Conservation (phyloP, 768 basidiomycete genomes). For the Clitopilus passeckerianus region DNA sequence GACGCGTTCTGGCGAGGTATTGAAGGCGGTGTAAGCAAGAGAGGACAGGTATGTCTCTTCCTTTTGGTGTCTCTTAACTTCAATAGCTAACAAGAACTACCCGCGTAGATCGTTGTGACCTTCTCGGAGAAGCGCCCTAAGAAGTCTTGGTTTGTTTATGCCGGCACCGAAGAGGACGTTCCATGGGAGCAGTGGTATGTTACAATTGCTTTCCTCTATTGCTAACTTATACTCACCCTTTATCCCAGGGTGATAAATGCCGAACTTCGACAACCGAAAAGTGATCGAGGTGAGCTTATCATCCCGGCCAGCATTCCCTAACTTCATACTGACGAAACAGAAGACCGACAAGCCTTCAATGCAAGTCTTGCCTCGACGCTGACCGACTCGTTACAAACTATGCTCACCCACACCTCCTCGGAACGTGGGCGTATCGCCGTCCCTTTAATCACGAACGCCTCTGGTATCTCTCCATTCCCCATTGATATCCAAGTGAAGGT, state of each 20-base stretch:
- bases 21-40: conserved; percentile 56
- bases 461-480: conserved; percentile 79
- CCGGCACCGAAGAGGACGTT: conserved; percentile 76
- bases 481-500: conserved; percentile 64
- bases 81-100: not conserved
- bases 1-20: conserved; percentile 76
- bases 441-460: conserved; percentile 73
- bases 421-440: conserved; percentile 71
- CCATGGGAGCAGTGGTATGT: conserved; percentile 84
- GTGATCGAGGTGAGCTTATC: conserved; percentile 46
- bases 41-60: conserved; percentile 53
- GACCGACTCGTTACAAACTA: conserved; percentile 60
- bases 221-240: not conserved
- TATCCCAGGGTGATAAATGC: conserved; percentile 68
- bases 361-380: conserved; percentile 55
- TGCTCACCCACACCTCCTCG: conserved; percentile 76
- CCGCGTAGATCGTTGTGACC: conserved; percentile 58
- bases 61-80: not conserved
- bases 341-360: conserved; percentile 49
- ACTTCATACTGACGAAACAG: not conserved
- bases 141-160: conserved; percentile 75
- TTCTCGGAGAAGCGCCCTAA: conserved; percentile 74
- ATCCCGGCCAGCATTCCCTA: too few species aligned
- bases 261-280: conserved; percentile 69
- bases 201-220: not conserved